Percentiles rank a stretch among this genome's conserved stretches.
Conservation (phyloP, 345 rosid species). For the Cardamine occulta region DNA sequence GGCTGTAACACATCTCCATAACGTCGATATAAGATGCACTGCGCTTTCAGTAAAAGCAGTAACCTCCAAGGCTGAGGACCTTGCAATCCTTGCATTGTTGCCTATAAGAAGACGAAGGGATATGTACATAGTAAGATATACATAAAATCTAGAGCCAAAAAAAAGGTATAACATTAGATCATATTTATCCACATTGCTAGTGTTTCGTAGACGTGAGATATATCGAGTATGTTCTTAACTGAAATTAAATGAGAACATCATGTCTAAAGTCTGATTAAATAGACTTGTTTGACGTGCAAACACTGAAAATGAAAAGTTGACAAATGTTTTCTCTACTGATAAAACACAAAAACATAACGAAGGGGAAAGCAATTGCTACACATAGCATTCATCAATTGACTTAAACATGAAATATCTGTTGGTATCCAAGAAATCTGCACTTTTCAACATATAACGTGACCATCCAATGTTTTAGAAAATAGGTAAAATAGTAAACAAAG, state of each 20-base stretch:
- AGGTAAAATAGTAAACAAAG: neutral
- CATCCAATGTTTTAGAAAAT: constrained; percentile 25
- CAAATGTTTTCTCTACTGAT: neutral
- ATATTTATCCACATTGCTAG: constrained; percentile 17
- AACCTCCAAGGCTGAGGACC: constrained; percentile 99
- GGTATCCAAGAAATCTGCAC: constrained; percentile 5
- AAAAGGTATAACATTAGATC: neutral
- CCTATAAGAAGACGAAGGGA: constrained; percentile 52
- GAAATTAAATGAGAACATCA: neutral
- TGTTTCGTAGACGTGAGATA: constrained; percentile 17
- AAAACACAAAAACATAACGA: constrained; percentile 14
- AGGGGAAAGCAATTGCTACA: constrained; percentile 20
- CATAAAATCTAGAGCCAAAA: neutral
- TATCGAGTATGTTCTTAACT: constrained; percentile 1
- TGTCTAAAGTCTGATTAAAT: constrained; percentile 8
- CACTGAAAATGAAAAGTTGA: constrained; percentile 12
- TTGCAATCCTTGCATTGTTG: constrained; percentile 99
- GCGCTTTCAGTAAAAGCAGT: constrained; percentile 93
- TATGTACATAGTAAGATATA: neutral
- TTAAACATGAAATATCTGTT: constrained; percentile 11
- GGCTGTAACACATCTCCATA: constrained; percentile 88
- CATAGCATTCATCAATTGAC: constrained; percentile 29
- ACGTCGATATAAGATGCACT: constrained; percentile 90
- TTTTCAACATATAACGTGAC: constrained; percentile 16
- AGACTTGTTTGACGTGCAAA: constrained; percentile 6